These are phyloP conservation scores for Scutellaria minor DNA, from an alignment of 257 asterid species.

Conservation along the genomic window DNA sequence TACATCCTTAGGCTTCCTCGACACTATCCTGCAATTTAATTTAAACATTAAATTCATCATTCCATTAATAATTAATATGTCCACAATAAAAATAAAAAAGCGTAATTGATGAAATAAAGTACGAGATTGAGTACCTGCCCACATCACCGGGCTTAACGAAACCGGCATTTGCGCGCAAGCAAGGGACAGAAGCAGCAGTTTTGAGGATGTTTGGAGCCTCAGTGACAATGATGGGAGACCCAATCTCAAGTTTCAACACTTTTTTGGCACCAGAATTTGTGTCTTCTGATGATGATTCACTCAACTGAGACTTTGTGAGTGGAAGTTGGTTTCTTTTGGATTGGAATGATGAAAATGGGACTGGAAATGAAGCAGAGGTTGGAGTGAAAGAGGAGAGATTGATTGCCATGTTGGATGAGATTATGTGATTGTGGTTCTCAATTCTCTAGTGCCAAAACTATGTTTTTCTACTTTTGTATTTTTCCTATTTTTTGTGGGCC, in stretches of 20 bases:
- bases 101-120: neutral
- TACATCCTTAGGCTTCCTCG: slow-evolving; percentile 89
- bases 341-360: slow-evolving; percentile 29
- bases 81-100: neutral
- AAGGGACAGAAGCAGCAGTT: slow-evolving; percentile 88
- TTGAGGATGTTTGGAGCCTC: slow-evolving; percentile 75
- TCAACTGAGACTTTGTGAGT: slow-evolving; percentile 44
- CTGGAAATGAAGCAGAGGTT: slow-evolving; percentile 33
- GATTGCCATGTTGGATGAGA: slow-evolving; percentile 42
- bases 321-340: slow-evolving; percentile 22
- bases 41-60: neutral
- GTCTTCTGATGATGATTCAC: slow-evolving; percentile 28
- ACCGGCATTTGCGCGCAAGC: slow-evolving; percentile 71
- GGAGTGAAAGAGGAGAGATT: slow-evolving; percentile 38
- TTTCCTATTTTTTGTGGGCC: too few relatives aligned
- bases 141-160: slow-evolving; percentile 86
- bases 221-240: slow-evolving; percentile 70
- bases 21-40: slow-evolving; percentile 59
- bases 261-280: slow-evolving; percentile 24
- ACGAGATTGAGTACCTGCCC: slow-evolving; percentile 53
- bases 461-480: too few relatives aligned
- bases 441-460: neutral
- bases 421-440: slow-evolving; percentile 39
- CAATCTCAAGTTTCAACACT: slow-evolving; percentile 53
- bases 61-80: neutral